Base-by-base conservation (phyloP, 1,139 yeast species). In the Hyphopichia khmerensis region DNA sequence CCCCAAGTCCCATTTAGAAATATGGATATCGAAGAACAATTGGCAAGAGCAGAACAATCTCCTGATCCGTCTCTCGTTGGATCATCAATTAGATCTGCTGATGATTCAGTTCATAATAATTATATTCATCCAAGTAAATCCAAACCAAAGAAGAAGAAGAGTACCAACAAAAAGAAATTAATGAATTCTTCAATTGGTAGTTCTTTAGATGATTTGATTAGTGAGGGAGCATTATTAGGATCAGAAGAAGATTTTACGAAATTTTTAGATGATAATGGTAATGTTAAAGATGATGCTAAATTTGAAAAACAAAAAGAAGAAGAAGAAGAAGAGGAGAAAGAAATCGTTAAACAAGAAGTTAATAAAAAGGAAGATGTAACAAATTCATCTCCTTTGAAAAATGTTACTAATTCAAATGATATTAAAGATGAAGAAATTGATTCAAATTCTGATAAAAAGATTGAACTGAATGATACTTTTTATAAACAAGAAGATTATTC, bases 151-250 rank as follows among this genome's bases (percentile, higher is more conserved):
- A 51, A 47, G 46, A 48, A 55, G 48, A 52, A 52, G 38, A 51
- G 51, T 38, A 40, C 44, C 21, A 55, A 53, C 41, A 43, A 43
- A 39, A 5, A 21, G 2, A 21, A 39, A 14, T 15, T 45, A 7
- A 24, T 34, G 13, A 44, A 45, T 38, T 35, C 42, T 3, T 53
- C 64, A 23, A 56, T 72, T 27, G 59, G 75, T 36, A 76, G 80
- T 24, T 70, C 80, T 0, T 71, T 80, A 49, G 83, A 75, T 47
- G 84, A 81, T 36, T 68, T 80, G 53, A 76, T 72, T 45, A 75
- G 63, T 36, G 86, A 80, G 52, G 87, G 87, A 18, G 86, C 85
- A 0, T 64, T 82, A 41, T 55, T 80, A 49, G 79, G 79, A 9
- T 79, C 80, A 18, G 85, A 80, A 44, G 82, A 74, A 48, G 77